Evolutionary conservation across 805 yeast species (phyloP), one percentile per base, ranked within the genome.

Genomic region (Yarrowia deformans): DNA sequence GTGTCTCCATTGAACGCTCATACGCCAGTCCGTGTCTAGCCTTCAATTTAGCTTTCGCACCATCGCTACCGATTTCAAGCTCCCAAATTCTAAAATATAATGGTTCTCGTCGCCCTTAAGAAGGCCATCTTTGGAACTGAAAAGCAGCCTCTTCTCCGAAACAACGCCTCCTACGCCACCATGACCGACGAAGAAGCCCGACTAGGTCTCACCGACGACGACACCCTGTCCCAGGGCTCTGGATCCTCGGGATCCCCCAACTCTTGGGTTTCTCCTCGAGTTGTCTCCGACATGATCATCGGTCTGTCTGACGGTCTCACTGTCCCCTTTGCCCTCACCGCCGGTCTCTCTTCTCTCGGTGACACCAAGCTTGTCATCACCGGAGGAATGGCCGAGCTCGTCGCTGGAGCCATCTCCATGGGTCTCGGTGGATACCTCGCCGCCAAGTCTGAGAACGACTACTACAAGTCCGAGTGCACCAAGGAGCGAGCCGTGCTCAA

Each of bases 261-360:
- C 60, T 55, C 74, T 16, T 48, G 72, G 49, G 75, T 75, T n/a
- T 69, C 73, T 35, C 99, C 99, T 10, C 87, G 99, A 77, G 93
- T 93, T 34, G 91, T 94, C 89, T 88, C 95, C 56, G 98, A 94
- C 78, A 84, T 91, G 69, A 92, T 94, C 73, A 94, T 94, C 76
- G 99, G 99, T 6, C 85, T 94, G 64, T 88, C 95, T 43, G 99
- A 94, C 78, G 99, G 99, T 5, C 84, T 94, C 72, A 94, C 98
- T 0, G 99, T 94, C 49, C 99, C 99, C n/a, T 94, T 94, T 83
- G 99, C 99, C 1, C 84, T 95, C 73, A 95, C 98, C 1, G 98
- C 99, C 0, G 99, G 98, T 61, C 84, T 94, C 69, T 90, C 97
- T 0, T 89, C 96, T 0, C 84, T 94, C 67, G 99, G 99, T 67